These are phyloP conservation scores for Fragaria vesca DNA, from an alignment of 306 rosid species.

Conservation along the genomic window DNA sequence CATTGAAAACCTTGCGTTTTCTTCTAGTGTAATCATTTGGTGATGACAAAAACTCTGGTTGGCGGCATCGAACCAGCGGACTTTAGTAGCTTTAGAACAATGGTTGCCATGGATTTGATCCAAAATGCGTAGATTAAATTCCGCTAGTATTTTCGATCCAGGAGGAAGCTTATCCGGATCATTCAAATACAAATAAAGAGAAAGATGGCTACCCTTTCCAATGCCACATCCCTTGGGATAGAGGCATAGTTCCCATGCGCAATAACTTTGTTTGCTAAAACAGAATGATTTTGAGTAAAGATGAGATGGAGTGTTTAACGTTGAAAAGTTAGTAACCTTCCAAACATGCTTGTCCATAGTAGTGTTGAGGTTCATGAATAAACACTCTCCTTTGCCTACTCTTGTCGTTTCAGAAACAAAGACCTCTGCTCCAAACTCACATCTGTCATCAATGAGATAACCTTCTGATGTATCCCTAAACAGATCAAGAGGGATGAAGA, in stretches of 20 bases:
- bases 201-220: neutral
- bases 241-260: neutral
- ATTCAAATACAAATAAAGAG: neutral
- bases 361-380: neutral
- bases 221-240: neutral
- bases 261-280: neutral
- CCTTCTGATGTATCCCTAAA: neutral
- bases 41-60: rapidly evolving
- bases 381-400: neutral
- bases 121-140: neutral
- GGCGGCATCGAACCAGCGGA: neutral
- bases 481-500: neutral
- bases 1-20: neutral
- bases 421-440: neutral
- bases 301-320: neutral
- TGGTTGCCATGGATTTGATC: neutral
- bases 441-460: neutral
- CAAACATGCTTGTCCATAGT: neutral
- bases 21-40: neutral
- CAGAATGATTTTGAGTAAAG: neutral
- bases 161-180: neutral
- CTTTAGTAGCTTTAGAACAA: neutral
- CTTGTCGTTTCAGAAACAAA: neutral
- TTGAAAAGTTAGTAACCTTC: neutral
- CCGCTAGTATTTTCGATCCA: neutral